phyloP scores from a whole-genome alignment of 768 basidiomycete species.

The Russula abietina region DNA sequence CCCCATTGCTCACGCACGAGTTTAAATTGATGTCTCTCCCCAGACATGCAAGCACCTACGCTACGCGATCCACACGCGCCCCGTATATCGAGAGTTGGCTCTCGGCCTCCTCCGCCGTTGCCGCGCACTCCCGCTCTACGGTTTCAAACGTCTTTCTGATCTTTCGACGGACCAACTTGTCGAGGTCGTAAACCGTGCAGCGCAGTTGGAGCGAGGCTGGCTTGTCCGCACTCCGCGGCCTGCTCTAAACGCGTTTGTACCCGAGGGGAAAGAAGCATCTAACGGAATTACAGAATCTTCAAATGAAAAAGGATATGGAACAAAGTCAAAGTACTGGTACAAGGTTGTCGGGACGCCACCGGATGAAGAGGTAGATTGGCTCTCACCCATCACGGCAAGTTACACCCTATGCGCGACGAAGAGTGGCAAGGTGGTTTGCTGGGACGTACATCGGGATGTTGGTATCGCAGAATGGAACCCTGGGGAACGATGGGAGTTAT shows the following conservation, averaged over 20 bases:
- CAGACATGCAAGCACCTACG: conserved; percentile 61
- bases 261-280: conserved; percentile 2
- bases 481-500: conserved; percentile 55
- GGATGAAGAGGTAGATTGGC: conserved; percentile 66
- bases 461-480: conserved; percentile 69
- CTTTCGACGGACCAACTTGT: conserved; percentile 58
- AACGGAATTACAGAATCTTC: conserved; percentile 1
- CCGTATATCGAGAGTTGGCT: conserved; percentile 63
- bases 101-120: conserved; percentile 57
- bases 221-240: conserved; percentile 52
- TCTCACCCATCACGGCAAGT: conserved; percentile 68
- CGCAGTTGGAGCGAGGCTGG: conserved; percentile 59
- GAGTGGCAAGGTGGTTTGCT: conserved; percentile 69
- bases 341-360: conserved; percentile 63
- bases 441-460: conserved; percentile 59
- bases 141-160: conserved; percentile 63
- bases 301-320: conserved; percentile 11
- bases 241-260: conserved; percentile 31
- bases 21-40: not conserved
- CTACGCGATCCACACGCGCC: conserved; percentile 55
- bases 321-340: too few relatives aligned
- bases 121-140: conserved; percentile 60
- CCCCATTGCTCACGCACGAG: not conserved
- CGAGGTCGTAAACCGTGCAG: conserved; percentile 56
- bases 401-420: conserved; percentile 73